Base-by-base conservation (phyloP, 345 rosid species). In the Pelargonium nanum region DNA sequence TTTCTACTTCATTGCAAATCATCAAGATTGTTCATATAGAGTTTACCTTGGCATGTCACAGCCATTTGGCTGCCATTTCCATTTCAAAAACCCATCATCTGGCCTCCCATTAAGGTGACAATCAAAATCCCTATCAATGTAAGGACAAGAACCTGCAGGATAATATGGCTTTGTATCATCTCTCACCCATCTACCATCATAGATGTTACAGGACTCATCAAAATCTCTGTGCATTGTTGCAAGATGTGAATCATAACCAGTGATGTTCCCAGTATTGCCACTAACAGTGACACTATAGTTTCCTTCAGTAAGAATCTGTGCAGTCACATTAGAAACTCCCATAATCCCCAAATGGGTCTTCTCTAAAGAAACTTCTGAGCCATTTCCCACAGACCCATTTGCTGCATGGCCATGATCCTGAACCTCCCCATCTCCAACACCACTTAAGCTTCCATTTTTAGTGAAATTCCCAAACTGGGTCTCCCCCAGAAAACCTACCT, bases 41-140 rank as follows among this genome's bases (percentile, higher is more conserved):
- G 40, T 15, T 4, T 66, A 83, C 88, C 95, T 90, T 13, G 88
- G 87, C 30, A 86, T 71, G 63, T 79, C 72, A 24, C 98, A 88
- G 0, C 82, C 78, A 73, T 83, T 72, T 63, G 96, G 95, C 68
- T 86, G 85, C 95, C 97, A 87, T 71, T 71, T 87, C 91, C 97
- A 91, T 61, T 77, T 83, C 40, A 81, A 68, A 69, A 61, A 91
- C 30, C 56, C 90, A 67, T 75, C 81, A 60, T 91, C 91, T 51
- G 92, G 92, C 81, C 98, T 76, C 26, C 85, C 76, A 58, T 91
- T 86, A 21, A 56, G 70, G 8, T 85, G 83, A 65, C 97, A 87
- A 74, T 91, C 72, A 57, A 87, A 91, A 72, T 83, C 90, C 68
- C 69, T 79, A 78, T 85, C 98, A 64, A 86, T 51, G 62, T 85